Base-by-base conservation (phyloP, 2,329 filamentous ascomycete species). In the Calonectria naviculata region DNA sequence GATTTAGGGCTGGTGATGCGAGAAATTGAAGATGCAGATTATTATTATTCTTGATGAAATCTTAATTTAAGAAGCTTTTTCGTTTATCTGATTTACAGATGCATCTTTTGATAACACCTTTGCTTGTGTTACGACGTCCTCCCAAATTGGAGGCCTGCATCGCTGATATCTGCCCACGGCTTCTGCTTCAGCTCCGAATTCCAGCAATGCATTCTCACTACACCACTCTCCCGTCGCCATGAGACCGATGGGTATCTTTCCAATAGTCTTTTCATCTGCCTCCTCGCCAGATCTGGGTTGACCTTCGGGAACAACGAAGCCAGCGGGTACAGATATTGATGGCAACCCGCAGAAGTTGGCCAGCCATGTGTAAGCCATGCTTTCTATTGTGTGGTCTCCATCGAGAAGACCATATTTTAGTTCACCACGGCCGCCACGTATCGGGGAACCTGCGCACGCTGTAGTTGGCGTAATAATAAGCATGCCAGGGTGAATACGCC, bases 391-490 rank as follows among this genome's bases (percentile, higher is more conserved):
- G 17, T 79, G 79, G 68, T 87, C 84, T 12, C 86, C 86, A 62
- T 88, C 86, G 26, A 63, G 46, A n/a, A 68, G 49, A 15, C 64
- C 64, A 26, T 58, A 42, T 21, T 66, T 28, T 21, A 66, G 24
- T 13, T 66, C 64, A 24, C 47, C 42, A 29, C 64, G 12, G 1
- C 77, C 74, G 0, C 80, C 73, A 0, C 80, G 80, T 52, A 88
- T 85, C 5, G 82, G 85, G 79, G 85, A 85, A 8, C 87, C 87
- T 0, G 85, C 83, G 56, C 85, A 87, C 21, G 80, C 80, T 1
- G 90, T 92, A 0, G 93, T 94, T 0, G 94, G 93, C 0, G 92
- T 93, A 6, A 94, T 83, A 61, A 95, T 91, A n/a, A 95, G 80
- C 78, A 95, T 88, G 8, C 91, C 93, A 0, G 93, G 93, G 72